Evolutionary conservation across 148 eudicot species (phyloP), one percentile per base, ranked within the genome.

Genomic region (Vaccinium darrowii): DNA sequence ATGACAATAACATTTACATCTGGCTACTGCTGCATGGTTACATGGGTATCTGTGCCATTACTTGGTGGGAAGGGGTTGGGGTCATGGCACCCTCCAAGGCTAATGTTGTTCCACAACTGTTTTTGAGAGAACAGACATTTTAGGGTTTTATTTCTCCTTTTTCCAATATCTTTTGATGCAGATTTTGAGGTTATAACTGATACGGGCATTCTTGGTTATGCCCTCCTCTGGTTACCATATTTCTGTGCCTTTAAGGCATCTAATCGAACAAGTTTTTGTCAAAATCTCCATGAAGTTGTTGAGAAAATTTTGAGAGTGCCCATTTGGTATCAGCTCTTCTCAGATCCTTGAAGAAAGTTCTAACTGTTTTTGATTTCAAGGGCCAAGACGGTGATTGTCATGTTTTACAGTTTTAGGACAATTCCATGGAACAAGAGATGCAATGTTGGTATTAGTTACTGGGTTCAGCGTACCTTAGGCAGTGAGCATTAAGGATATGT

Each of bases 301-400:
- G 36, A 5, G 16, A 5, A 72, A 54, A 9, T 73, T 65, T 72
- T 36, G 15, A 69, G 43, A 71, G 25, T 75, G 49, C 84, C 76
- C 25, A 57, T 43, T 47, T 63, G 7, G 50, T 72, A 19, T 81
- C 33, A 39, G 67, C 78, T 30, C 13, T 78, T 69, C 78, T 78
- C 80, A 82, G 87, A 65, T 85, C 47, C 62, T 80, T 53, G 80
- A n/a, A 54, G 87, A 19, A 53, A 74, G 71, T 60, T 84, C 81
- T 2, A 43, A 60, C 30, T 84, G 8, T 8, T 18, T 19, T 60
- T 58, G 51, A 60, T 60, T 73, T 73, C 13, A 7, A 23, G 54
- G 47, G 43, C 18, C 81, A 19, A 60, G 81, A 27, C 5, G 43
- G 21, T 30, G 85, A 79, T 7, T 67, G 60, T 11, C 62, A 13